Evolutionary conservation across 2,329 filamentous ascomycete species (phyloP).

Genomic region (Graphium sp.): DNA sequence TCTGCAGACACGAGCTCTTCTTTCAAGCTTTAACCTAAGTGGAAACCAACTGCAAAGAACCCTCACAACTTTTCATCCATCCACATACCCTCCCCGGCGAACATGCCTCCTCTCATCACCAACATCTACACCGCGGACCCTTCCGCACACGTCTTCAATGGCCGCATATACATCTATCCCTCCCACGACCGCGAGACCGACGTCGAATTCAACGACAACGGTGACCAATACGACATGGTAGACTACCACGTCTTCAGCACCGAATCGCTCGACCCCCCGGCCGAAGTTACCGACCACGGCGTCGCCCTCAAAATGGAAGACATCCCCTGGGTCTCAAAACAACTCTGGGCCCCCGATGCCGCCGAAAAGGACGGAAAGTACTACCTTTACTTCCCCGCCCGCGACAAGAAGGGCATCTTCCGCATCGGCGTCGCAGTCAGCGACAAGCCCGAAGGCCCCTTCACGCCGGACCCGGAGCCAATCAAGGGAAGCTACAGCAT

Average conservation of each 20-base stretch:
- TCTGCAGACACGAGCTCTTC: neutral
- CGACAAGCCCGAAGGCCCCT: slow-evolving; percentile 51
- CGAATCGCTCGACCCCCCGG: slow-evolving; percentile 30
- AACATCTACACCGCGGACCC: slow-evolving; percentile 67
- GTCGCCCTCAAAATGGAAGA: slow-evolving; percentile 47
- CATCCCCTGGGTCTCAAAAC: slow-evolving; percentile 62
- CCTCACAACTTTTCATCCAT: too few species aligned
- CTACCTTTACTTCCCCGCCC: slow-evolving; percentile 63
- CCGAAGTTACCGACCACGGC: slow-evolving; percentile 55
- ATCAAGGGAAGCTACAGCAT: slow-evolving; percentile 60
- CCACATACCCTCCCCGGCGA: too few species aligned
- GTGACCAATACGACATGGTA: slow-evolving; percentile 71
- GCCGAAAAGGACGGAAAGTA: slow-evolving; percentile 51
- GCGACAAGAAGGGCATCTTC: slow-evolving; percentile 54
- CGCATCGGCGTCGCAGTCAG: slow-evolving; percentile 56
- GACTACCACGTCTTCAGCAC: slow-evolving; percentile 67
- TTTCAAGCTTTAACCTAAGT: too few species aligned
- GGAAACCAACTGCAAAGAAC: too few species aligned
- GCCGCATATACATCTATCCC: slow-evolving; percentile 62
- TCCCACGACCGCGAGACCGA: slow-evolving; percentile 65
- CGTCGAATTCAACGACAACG: slow-evolving; percentile 67
- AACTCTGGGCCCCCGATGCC: slow-evolving; percentile 69
- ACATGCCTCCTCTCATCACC: slow-evolving; percentile 48
- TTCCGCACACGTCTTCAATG: slow-evolving; percentile 65
- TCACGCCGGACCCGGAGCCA: slow-evolving; percentile 43